These are phyloP conservation scores for Alternaria viburni DNA, from an alignment of 2,329 filamentous ascomycete species.

Conservation along the genomic window DNA sequence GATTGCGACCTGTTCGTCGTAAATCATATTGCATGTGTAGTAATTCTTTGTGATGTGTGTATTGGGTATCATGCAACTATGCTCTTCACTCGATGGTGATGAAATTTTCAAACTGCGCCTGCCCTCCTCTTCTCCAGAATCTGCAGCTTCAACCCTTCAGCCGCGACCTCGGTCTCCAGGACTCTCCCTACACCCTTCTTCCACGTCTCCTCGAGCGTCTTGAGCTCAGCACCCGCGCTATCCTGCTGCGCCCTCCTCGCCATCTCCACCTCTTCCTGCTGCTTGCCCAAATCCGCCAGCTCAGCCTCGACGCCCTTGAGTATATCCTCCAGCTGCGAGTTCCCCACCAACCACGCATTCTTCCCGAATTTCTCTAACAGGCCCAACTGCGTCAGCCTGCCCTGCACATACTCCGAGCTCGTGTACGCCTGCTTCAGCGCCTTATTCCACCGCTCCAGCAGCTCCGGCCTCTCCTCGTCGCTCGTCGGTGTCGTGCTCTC, in stretches of 20 bases:
- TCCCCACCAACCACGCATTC: constrained; percentile 89
- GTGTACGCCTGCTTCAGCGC: constrained; percentile 64
- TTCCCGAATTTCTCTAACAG: constrained; percentile 83
- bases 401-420: constrained; percentile 63
- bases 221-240: constrained; percentile 73
- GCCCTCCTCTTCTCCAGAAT: constrained; percentile 45
- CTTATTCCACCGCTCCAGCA: constrained; percentile 56
- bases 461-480: constrained; percentile 46
- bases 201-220: constrained; percentile 78
- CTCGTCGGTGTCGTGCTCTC: constrained; percentile 47
- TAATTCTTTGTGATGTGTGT: neutral
- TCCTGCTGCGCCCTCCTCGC: constrained; percentile 74
- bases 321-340: constrained; percentile 78
- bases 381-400: constrained; percentile 66
- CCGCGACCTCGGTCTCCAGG: constrained; percentile 85
- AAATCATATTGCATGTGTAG: no score
- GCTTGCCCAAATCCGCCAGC: constrained; percentile 69
- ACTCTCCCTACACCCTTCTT: constrained; percentile 76
- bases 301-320: constrained; percentile 75
- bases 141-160: constrained; percentile 66
- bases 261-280: constrained; percentile 76
- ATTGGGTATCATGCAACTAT: constrained; percentile 12
- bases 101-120: constrained; percentile 34
- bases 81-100: neutral
- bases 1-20: no score